phyloP scores from a whole-genome alignment of 1,284 basidiomycete genomes.

The Rhizopogon parksii region DNA sequence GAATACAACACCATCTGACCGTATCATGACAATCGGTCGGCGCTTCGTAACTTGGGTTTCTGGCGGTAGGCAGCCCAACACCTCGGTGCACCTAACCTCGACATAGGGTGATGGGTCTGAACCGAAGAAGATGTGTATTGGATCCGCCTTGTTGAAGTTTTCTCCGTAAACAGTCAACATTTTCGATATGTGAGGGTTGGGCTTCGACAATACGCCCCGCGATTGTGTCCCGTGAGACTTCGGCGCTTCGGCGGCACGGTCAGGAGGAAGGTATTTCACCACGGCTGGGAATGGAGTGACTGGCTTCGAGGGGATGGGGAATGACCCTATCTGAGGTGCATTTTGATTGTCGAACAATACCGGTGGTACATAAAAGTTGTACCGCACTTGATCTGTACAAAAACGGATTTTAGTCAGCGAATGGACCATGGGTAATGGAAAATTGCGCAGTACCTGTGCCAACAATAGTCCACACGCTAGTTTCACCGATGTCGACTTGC shows the following conservation, averaged over 20 bases:
- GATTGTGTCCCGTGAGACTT: constrained; percentile 59
- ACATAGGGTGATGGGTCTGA: constrained; percentile 81
- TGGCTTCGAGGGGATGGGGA: constrained; percentile 72
- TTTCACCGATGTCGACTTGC: constrained; percentile 84
- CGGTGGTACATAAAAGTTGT: constrained; percentile 91
- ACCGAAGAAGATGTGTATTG: constrained; percentile 81
- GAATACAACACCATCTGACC: constrained; percentile 86
- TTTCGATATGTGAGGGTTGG: constrained; percentile 62
- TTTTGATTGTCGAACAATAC: constrained; percentile 72
- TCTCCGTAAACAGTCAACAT: constrained; percentile 86
- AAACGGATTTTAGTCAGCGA: constrained; percentile 11
- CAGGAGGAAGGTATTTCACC: constrained; percentile 81
- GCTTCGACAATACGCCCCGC: constrained; percentile 63
- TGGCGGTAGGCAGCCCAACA: constrained; percentile 72
- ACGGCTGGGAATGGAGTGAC: constrained; percentile 82
- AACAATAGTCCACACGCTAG: constrained; percentile 90
- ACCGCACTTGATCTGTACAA: constrained; percentile 68
- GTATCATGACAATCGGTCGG: constrained; percentile 78
- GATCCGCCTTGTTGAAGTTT: constrained; percentile 78
- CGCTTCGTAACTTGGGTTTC: constrained; percentile 57
- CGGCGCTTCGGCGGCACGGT: constrained; percentile 68
- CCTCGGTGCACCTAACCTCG: constrained; percentile 85
- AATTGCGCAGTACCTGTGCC: constrained; percentile 59
- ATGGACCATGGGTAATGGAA: constrained; percentile 3
- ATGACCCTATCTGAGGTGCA: constrained; percentile 55